A percentile compares a stretch with the other conserved stretches of the same genome.
These are phyloP conservation scores for Aphanomyces euteiches DNA, from an alignment of 352 stramenopile species.

Conservation along the genomic window DNA sequence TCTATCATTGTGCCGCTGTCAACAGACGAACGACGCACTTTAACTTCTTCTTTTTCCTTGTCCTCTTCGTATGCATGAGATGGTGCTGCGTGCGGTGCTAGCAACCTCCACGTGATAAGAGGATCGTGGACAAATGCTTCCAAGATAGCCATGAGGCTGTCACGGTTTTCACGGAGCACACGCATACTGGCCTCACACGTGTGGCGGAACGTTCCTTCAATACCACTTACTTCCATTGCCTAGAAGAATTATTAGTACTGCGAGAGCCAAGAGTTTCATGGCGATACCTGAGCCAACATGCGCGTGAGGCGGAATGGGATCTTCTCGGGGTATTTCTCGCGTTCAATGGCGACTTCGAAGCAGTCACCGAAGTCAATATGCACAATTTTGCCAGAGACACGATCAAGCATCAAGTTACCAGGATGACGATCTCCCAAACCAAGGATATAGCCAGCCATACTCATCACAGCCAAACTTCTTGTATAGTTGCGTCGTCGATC, in stretches of 20 bases:
- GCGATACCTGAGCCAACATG: conserved; percentile 89
- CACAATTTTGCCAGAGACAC: conserved; percentile 97
- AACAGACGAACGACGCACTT: conserved; percentile 16
- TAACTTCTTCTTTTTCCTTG: conserved; percentile 28
- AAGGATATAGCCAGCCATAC: conserved; percentile 99
- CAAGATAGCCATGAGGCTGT: conserved; percentile 99
- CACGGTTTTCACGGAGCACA: conserved; percentile 97
- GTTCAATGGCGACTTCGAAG: conserved; percentile 99
- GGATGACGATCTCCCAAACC: conserved; percentile 99
- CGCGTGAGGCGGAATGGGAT: conserved; percentile 99
- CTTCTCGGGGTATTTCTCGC: conserved; percentile 99
- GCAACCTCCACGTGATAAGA: conserved; percentile 97
- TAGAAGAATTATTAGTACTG: conserved; percentile 44
- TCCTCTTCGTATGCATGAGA: conserved; percentile 56
- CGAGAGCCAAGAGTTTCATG: neutral
- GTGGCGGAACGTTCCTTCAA: conserved; percentile 99
- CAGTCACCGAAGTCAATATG: conserved; percentile 98
- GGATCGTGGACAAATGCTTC: conserved; percentile 99
- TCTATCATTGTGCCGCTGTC: conserved; percentile 21
- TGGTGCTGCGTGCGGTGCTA: conserved; percentile 81
- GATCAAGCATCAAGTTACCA: conserved; percentile 99
- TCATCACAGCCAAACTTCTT: conserved; percentile 99
- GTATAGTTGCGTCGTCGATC: conserved; percentile 98
- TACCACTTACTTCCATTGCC: conserved; percentile 99
- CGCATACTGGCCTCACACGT: conserved; percentile 98